Evolutionary conservation across 768 basidiomycete species (phyloP), one percentile per base, ranked within the genome.

Genomic region (Lactifluus subvellereus): DNA sequence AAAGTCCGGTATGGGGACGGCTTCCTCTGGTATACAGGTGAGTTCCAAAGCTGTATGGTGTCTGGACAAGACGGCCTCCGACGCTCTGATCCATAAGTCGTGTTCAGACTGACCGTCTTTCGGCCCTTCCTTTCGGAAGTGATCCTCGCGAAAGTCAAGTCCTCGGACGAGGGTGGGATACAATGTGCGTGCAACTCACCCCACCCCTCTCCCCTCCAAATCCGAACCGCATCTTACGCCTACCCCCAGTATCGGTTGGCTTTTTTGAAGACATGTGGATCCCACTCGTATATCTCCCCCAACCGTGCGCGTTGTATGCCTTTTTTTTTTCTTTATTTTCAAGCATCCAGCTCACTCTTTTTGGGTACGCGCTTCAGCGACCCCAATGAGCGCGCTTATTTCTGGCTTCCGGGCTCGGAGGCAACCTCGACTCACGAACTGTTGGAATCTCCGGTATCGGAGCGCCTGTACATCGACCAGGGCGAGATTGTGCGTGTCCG

Each of bases 241-340:
- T 8, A 49, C 16, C 68, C 7, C 9, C 4, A 96, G 94, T 96
- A 32, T 84, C 88, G 22, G 73, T 97, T 18, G 89, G 88, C 20
- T 98, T 98, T 78, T 98, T 98, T 70, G 91, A 94, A 74, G 94
- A 98, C 69, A 87, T 98, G 27, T 91, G 92, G 71, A 82, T 98
- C 51, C 91, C 94, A 0, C 75, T 82, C 0, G 77, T 82, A 3
- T 87, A 91, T 61, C 83, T 98, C 6, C 94, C 95, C 2, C 84
- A 88, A 69, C 88, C 92, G 32, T 83, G 81, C 43, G 84, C 88
- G 4, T 93, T 91, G 91, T 91, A 71, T 54, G 87, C 74, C 6
- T 43, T 53, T 51, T 33, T 32, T 27, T 6, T 59, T 16, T 38
- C 27, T 54, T 33, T 27, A 22, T 37, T 54, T 33, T 54, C n/a